These are phyloP conservation scores for Prunus salicina DNA, from an alignment of 306 rosid species.

Conservation along the genomic window DNA sequence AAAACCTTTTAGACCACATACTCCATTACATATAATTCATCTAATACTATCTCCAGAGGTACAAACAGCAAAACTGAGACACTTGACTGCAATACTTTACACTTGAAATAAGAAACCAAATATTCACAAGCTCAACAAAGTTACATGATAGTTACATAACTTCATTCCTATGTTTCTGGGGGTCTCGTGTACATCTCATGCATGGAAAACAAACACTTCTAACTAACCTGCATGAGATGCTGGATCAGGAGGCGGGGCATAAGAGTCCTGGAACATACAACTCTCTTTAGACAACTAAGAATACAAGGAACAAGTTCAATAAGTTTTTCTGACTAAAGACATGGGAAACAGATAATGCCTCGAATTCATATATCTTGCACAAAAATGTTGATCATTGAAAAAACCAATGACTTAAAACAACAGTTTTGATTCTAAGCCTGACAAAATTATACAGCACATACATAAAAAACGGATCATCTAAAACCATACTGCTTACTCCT, in stretches of 20 bases:
- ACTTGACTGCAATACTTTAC: background rate
- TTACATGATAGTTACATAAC: background rate
- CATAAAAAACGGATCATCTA: background rate
- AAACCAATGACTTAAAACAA: too few relatives aligned
- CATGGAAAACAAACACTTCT: constrained; percentile 4
- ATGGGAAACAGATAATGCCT: background rate
- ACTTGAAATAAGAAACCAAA: background rate
- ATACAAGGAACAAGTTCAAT: background rate
- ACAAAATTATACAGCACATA: too few relatives aligned
- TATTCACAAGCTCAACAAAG: constrained; percentile 3
- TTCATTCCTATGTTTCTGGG: background rate
- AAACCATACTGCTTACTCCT: background rate
- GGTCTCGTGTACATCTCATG: constrained; percentile 6
- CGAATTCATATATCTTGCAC: background rate
- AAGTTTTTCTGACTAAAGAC: background rate
- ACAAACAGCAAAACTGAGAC: background rate
- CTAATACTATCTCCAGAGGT: background rate
- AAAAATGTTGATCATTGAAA: too few relatives aligned
- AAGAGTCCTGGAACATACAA: constrained; percentile 15
- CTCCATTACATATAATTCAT: constrained; percentile 14
- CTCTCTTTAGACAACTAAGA: constrained; percentile 6
- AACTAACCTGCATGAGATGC: constrained; percentile 27
- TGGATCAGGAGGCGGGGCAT: constrained; percentile 9
- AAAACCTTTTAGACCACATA: constrained; percentile 2
- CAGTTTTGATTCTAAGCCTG: too few relatives aligned